Base-by-base conservation (phyloP, 331 rosid species). In the Malus hybrid region DNA sequence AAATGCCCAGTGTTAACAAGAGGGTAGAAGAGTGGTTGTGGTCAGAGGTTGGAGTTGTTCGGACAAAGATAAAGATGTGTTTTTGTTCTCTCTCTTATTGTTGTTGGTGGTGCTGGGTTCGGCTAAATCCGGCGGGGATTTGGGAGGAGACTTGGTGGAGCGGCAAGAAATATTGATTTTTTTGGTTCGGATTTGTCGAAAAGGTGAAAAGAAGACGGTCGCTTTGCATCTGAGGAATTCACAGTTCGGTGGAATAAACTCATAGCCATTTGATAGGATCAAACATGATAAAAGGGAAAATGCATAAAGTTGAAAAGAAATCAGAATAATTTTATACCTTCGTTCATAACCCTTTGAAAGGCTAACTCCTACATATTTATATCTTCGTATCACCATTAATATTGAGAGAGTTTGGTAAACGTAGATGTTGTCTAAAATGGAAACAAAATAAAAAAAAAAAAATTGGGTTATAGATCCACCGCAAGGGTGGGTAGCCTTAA, bases 31-130 rank as follows among this genome's bases (percentile, higher is more conserved):
- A 90, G 84, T 90, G 20, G 85, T 82, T 22, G 78, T 69, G 33
- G 91, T 80, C 10, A 95, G 81, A 14, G 91, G 87, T 22, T 78
- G 57, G 80, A 95, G 99, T 74, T 95, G 99, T 28, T 90, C 97
- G 10, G 93, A 92, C 27, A 95, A 76, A 61, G 77, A 73, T 39
- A n/a, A 31, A 33, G 96, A 85, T 42, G 90, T 68, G 76, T 48
- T 86, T 42, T 87, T 56, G 76, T 5, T 57, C 36, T 5, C 16
- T 27, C 36, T 72, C 1, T 60, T 36, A 7, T 12, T 32, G 10
- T 7, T 7, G 12, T 65, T 31, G 44, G 12, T 32, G 50, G 15
- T 66, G 57, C 5, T 29, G 42, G 85, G 72, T 65, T 81, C 69
- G 16, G 70, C 50, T 7, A 81, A 70, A 75, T 50, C 71, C 19